These are phyloP conservation scores for Isabelozyma heimii DNA, from an alignment of 805 yeast species.

Conservation along the genomic window DNA sequence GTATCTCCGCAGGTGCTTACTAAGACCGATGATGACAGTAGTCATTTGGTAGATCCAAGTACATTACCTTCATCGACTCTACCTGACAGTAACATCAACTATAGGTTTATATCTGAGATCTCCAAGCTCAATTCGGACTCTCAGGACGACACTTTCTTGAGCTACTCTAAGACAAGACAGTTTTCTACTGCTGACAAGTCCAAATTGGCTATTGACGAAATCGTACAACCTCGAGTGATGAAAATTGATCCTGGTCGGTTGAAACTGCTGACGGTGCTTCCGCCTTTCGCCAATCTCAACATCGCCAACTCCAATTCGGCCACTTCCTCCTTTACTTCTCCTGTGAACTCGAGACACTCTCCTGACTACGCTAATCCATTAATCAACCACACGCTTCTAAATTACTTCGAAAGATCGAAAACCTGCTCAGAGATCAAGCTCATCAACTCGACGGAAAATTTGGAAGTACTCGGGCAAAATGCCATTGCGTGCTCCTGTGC, in stretches of 20 bases:
- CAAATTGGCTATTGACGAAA: conserved; percentile 45
- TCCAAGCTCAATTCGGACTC: conserved; percentile 31
- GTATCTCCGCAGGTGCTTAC: background rate
- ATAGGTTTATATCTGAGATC: conserved; percentile 32
- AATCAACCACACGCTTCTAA: conserved; percentile 7
- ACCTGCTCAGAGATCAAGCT: conserved; percentile 51
- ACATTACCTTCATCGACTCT: background rate
- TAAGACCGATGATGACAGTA: background rate
- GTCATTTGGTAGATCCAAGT: background rate
- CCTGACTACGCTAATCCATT: background rate
- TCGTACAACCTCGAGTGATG: conserved; percentile 40
- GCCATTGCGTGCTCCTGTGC: conserved; percentile 55
- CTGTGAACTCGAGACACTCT: background rate
- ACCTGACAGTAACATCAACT: background rate
- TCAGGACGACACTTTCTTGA: conserved; percentile 33
- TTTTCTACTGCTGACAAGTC: conserved; percentile 38
- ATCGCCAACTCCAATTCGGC: background rate
- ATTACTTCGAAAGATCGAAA: conserved; percentile 57
- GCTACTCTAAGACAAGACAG: conserved; percentile 27
- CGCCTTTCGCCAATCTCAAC: conserved; percentile 2
- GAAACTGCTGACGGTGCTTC: background rate
- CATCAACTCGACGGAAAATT: conserved; percentile 37
- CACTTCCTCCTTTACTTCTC: background rate
- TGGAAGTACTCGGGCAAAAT: conserved; percentile 57
- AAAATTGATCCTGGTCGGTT: background rate